Evolutionary conservation across 2,329 filamentous ascomycete genomes (phyloP), one percentile per base, ranked within the genome.

Genomic region (Chrysosporium keratinophilum): DNA sequence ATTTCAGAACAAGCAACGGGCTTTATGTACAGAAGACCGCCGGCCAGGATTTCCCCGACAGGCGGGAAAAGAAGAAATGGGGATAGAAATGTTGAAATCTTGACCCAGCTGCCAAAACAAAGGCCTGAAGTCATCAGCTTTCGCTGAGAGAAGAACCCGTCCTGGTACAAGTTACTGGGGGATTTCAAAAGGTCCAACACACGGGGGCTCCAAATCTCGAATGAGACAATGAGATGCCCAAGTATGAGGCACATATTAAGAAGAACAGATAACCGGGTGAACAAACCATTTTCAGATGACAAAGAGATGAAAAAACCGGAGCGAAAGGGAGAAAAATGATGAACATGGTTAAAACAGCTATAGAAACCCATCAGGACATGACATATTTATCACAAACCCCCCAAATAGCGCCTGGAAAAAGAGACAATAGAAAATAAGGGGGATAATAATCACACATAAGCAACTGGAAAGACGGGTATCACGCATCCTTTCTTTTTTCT

Each of bases 341-440:
- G n/a, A 46, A 12, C 11, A 37, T 23, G 45, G 20, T 45, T 37
- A 37, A 52, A 47, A 14, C 14, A 39, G n/a, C 17, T 23, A 52
- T 23, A 54, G 47, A 56, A 60, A 59, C 62, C 66, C 67, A 69
- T 69, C 64, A 69, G 65, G 67, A 69, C 68, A 61, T 70, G 64
- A 69, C 65, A 62, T 67, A 40, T 52, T 19, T 50, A 50, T 44
- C 39, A 23, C 43, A 53, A 40, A 41, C 15, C 12, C 37, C 34
- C 39, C 44, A 34, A 31, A 45, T 45, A 47, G 39, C 51, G 51
- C 51, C 51, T 17, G 51, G 40, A 46, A 43, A 47, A 42, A 28
- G 23, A 28, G 20, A 20, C 20, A 50, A 41, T 11, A 33, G 39
- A 53, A 45, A 47, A 33, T 17, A 15, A 14, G 23, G 15, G n/a